Evolutionary conservation across 306 rosid species (phyloP).

Genomic region (Pyrus pyrifolia): DNA sequence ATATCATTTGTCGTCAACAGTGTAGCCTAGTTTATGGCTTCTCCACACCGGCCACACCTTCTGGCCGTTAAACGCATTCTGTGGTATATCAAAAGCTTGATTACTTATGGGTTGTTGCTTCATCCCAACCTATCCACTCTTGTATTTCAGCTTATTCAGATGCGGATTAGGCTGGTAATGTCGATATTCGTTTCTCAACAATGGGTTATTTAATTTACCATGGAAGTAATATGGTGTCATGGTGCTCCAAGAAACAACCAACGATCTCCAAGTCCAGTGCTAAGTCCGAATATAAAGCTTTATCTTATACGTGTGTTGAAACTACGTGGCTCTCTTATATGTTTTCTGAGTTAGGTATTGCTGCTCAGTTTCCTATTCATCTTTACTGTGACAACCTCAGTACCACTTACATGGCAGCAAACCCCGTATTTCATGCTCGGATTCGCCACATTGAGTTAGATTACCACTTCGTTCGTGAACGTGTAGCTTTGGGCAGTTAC

Average conservation of each 20-base stretch:
- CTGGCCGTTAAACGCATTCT: rapidly evolving
- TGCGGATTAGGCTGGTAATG: neutral
- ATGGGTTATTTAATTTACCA: neutral
- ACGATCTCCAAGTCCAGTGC: neutral
- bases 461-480: neutral
- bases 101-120: neutral
- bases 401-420: neutral
- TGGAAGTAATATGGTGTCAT: neutral
- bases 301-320: too few species aligned
- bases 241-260: neutral
- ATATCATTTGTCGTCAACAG: too few species aligned
- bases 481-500: neutral
- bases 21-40: neutral
- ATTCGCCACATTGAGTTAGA: neutral
- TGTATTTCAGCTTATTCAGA: rapidly evolving
- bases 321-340: neutral
- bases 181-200: neutral
- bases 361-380: neutral
- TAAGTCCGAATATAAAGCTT: neutral
- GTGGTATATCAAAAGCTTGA: neutral
- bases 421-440: neutral
- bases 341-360: neutral
- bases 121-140: neutral
- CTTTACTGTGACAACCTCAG: neutral
- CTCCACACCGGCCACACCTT: neutral